These are phyloP conservation scores for Cubamyces lactineus DNA, from an alignment of 768 basidiomycete genomes.

Conservation along the genomic window DNA sequence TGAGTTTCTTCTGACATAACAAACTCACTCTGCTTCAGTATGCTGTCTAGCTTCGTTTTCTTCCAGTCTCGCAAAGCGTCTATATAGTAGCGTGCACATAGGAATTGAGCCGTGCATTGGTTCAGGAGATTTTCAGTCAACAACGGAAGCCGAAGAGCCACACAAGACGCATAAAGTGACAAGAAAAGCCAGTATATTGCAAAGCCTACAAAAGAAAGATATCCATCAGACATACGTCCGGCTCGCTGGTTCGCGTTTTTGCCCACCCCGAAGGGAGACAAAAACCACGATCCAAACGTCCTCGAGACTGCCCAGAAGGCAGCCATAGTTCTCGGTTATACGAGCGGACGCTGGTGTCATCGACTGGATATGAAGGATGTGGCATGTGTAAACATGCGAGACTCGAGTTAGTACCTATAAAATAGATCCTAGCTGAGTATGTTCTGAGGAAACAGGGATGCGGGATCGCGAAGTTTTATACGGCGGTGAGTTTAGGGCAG, in stretches of 20 bases:
- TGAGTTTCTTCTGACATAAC: background rate
- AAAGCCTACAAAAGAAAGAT: background rate
- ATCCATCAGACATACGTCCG: conserved; percentile 25
- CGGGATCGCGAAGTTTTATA: background rate
- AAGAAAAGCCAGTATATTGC: background rate
- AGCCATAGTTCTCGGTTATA: conserved; percentile 65
- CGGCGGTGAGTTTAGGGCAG: conserved; percentile 23
- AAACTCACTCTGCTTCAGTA: too few species aligned
- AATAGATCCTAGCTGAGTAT: conserved; percentile 83
- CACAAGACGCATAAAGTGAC: background rate
- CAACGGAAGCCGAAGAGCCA: too few species aligned
- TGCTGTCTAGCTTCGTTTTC: too few species aligned
- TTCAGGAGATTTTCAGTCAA: too few species aligned
- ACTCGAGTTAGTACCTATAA: conserved; percentile 77
- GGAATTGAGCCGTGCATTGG: too few species aligned
- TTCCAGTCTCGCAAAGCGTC: too few species aligned
- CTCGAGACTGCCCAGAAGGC: conserved; percentile 48
- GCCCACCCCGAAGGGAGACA: conserved; percentile 10
- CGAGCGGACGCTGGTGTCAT: conserved; percentile 67
- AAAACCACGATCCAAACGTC: conserved; percentile 55
- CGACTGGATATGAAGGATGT: conserved; percentile 69
- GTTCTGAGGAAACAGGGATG: conserved; percentile 51
- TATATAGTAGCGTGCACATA: too few species aligned
- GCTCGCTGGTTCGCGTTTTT: conserved; percentile 20
- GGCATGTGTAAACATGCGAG: conserved; percentile 80